phyloP scores from a whole-genome alignment of 2,329 filamentous ascomycete genomes.

The Alternaria sp. region DNA sequence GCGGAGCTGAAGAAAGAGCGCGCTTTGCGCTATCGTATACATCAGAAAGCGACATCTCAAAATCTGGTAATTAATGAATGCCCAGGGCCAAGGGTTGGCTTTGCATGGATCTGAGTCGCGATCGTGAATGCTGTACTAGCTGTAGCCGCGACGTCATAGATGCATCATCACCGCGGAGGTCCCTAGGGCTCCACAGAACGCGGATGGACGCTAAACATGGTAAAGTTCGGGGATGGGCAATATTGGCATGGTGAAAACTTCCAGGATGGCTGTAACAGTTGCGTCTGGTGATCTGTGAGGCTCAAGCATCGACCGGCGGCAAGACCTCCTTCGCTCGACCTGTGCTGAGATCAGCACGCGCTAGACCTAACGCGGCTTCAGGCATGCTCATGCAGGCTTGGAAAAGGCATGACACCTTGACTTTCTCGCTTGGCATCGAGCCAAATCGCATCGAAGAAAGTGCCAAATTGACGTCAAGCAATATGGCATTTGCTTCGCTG shows the following conservation, averaged over 20 bases:
- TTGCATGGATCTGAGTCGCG: neutral
- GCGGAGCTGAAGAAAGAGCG: constrained; percentile 23
- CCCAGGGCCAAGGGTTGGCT: neutral
- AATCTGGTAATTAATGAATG: neutral
- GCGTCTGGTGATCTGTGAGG: neutral
- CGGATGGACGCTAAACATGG: neutral
- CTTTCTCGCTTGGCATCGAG: constrained; percentile 2
- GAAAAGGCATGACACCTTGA: constrained; percentile 9
- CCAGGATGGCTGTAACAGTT: neutral
- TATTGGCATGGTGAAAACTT: neutral
- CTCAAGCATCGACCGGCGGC: neutral
- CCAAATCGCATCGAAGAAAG: neutral
- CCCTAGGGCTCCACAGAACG: neutral
- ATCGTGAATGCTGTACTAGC: neutral
- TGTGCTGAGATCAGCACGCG: neutral
- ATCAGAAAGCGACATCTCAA: constrained; percentile 8
- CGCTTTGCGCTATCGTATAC: constrained; percentile 16
- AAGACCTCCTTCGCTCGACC: neutral
- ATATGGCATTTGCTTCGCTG: constrained; percentile 1
- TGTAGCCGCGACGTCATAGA: constrained; percentile 10
- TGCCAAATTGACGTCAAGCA: constrained; percentile 16
- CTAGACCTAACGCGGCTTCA: neutral
- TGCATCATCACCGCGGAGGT: constrained; percentile 10
- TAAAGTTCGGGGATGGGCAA: neutral
- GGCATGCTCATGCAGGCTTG: neutral